phyloP scores from a whole-genome alignment of 2,329 filamentous ascomycete genomes.

The Fusarium lyarnte region DNA sequence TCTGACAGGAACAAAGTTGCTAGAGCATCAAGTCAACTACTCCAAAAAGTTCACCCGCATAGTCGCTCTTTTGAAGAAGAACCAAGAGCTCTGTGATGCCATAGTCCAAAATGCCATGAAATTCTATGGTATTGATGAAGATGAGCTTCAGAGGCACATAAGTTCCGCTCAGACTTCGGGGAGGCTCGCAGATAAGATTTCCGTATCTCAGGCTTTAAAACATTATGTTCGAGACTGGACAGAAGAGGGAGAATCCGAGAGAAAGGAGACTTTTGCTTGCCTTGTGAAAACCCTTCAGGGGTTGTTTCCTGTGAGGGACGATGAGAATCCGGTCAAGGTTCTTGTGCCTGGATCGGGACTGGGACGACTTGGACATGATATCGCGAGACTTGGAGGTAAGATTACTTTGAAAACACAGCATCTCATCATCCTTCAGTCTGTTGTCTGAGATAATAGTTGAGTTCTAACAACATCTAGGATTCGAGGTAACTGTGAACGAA shows the following conservation, averaged over 20 bases:
- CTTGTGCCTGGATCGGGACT: constrained; percentile 64
- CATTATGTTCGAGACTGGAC: constrained; percentile 69
- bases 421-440: fast-evolving
- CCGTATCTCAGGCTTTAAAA: constrained; percentile 63
- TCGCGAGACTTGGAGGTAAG: constrained; percentile 54
- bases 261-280: constrained; percentile 54
- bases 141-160: constrained; percentile 57
- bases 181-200: constrained; percentile 55
- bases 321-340: constrained; percentile 45
- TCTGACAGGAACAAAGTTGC: constrained; percentile 46
- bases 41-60: constrained; percentile 61
- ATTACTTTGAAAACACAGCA: fast-evolving
- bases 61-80: constrained; percentile 54
- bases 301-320: constrained; percentile 44
- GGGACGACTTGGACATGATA: constrained; percentile 62
- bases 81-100: constrained; percentile 56
- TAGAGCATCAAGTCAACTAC: constrained; percentile 67
- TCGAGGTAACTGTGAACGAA: constrained; percentile 65
- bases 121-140: constrained; percentile 56
- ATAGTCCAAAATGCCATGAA: constrained; percentile 57
- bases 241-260: constrained; percentile 56
- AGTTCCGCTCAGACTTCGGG: constrained; percentile 51
- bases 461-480: constrained; percentile 44
- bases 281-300: constrained; percentile 48
- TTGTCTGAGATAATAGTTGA: fast-evolving